Percentiles rank a stretch among this genome's conserved stretches.
These are phyloP conservation scores for Nakazawaea populi DNA, from an alignment of 805 yeast species.

Conservation along the genomic window DNA sequence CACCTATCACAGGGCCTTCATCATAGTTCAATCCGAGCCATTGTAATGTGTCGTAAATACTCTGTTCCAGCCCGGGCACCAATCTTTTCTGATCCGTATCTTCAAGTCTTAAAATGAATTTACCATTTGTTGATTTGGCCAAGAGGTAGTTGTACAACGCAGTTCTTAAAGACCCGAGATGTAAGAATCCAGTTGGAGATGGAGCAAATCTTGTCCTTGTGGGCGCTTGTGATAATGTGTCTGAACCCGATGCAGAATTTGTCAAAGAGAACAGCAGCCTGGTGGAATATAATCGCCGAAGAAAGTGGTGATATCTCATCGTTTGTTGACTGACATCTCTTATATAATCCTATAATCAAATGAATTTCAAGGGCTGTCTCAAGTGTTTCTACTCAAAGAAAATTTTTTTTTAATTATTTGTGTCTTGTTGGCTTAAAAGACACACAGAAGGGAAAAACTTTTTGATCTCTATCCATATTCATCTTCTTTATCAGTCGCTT, in stretches of 20 bases:
- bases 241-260: background rate
- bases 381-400: too few species aligned
- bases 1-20: conserved; percentile 71
- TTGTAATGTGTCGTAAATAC: conserved; percentile 64
- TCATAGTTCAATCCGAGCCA: conserved; percentile 79
- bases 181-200: conserved; percentile 95
- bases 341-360: too few species aligned
- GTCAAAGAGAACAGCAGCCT: conserved; percentile 6
- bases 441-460: too few species aligned
- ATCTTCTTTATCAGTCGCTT: too few species aligned
- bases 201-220: conserved; percentile 95
- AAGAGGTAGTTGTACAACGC: conserved; percentile 84
- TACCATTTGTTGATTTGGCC: conserved; percentile 76
- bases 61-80: conserved; percentile 76
- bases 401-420: background rate
- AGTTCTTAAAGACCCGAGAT: conserved; percentile 88
- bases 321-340: background rate
- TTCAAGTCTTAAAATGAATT: conserved; percentile 76
- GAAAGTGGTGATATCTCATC: background rate
- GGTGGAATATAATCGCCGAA: background rate
- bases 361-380: conserved; percentile 1
- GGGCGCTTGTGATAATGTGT: conserved; percentile 38
- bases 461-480: too few species aligned
- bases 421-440: background rate
- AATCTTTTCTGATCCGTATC: conserved; percentile 87